Base-by-base conservation (phyloP, 129 eudicot genomes). In the Flaveria brownii region DNA sequence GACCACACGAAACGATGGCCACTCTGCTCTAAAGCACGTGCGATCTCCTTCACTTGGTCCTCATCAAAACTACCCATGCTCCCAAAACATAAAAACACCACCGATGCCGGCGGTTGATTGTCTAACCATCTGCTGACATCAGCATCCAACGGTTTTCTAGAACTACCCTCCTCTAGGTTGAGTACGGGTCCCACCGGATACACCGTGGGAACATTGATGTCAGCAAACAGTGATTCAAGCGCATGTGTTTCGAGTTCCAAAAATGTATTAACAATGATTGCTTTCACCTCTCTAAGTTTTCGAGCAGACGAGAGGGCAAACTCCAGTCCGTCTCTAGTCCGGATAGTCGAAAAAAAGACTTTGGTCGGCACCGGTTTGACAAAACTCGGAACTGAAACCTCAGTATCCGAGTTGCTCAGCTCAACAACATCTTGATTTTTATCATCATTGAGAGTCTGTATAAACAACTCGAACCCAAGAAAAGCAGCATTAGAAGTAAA, bases 1-100 rank as follows among this genome's bases (percentile, higher is more conserved):
- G 86, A 81, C 88, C 88, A 84, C 7, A 84, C 30, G 39, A 86
- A 84, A 15, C 77, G 70, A 6, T 47, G 41, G 0, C 85, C 84
- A 63, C 80, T 84, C 16, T 25, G 15, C 54, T 78, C 84, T 6
- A 86, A 70, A 5, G 73, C 90, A 17, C 20, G 26, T 4, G 87
- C 87, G 0, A 86, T 72, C 71, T 81, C 78, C 66, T 68, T 77
- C 16, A 83, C 77, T 49, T 78, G 82, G 10, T 26, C 23, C 63
- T 78, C 77, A 33, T 71, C 70, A 62, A 79, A 79, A 63, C 56
- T 15, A 59, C 82, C 82, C 46, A 36, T 68, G 15, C 84, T 80
- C 39, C 78, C 77, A 15, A 70, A 80, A 52, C 77, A 71, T 13
- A 62, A 36, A 16, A 62, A 71, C 55, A 70, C 72, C 16, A 79